These are phyloP conservation scores for Kwoniella dendrophila DNA, from an alignment of 768 basidiomycete genomes.

Conservation along the genomic window DNA sequence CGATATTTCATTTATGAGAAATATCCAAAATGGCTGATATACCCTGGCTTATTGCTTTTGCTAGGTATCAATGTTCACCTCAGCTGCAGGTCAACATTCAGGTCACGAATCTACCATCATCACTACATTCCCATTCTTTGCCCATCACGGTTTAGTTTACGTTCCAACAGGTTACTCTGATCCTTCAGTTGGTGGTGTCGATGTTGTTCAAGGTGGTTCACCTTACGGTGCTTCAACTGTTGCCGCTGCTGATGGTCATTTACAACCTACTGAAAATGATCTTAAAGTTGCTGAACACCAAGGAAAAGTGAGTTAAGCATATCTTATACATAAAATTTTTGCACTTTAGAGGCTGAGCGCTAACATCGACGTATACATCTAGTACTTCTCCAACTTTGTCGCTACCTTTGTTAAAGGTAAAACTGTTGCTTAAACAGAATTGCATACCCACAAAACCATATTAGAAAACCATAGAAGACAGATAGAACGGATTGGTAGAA, in stretches of 20 bases:
- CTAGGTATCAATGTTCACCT: conserved; percentile 65
- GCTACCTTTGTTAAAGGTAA: conserved; percentile 39
- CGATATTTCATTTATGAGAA: neutral
- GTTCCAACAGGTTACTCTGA: conserved; percentile 48
- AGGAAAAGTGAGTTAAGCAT: conserved; percentile 31
- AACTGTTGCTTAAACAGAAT: conserved; percentile 17
- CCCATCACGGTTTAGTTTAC: conserved; percentile 63
- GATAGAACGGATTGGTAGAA: neutral
- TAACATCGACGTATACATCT: neutral
- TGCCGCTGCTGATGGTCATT: conserved; percentile 50
- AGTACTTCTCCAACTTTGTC: conserved; percentile 45
- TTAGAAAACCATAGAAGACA: neutral
- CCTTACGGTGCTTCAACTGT: conserved; percentile 70
- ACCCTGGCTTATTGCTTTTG: no score
- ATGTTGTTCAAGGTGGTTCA: conserved; percentile 61
- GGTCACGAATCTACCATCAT: conserved; percentile 65
- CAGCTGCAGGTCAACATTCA: conserved; percentile 72
- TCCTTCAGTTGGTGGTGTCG: conserved; percentile 57
- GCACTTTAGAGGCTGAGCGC: neutral
- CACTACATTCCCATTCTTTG: conserved; percentile 62
- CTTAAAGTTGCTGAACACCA: conserved; percentile 38
- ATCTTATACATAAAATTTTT: neutral
- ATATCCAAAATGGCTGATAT: conserved; percentile 58
- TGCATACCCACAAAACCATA: neutral
- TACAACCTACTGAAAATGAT: conserved; percentile 33